phyloP scores from a whole-genome alignment of 1,284 basidiomycete genomes.

The Fomes fomentarius region DNA sequence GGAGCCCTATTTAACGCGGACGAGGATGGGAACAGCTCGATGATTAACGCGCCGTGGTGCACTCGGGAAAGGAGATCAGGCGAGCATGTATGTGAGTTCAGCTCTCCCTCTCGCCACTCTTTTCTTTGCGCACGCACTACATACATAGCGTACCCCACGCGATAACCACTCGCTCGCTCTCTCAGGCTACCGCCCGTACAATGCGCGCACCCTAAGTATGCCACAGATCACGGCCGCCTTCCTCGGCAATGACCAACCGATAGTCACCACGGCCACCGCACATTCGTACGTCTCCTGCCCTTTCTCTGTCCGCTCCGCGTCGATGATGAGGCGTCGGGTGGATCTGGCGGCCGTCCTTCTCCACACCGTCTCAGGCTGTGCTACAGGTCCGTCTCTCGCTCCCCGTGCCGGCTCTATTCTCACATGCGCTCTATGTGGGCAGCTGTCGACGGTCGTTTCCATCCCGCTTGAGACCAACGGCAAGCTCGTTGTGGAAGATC shows the following conservation, averaged over 20 bases:
- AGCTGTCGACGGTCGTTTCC: slow-evolving; percentile 44
- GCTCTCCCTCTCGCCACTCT: too few species aligned
- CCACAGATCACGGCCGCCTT: too few species aligned
- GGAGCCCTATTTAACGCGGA: too few species aligned
- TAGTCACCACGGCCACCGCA: slow-evolving; percentile 8
- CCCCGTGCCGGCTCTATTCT: not conserved
- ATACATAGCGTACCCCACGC: too few species aligned
- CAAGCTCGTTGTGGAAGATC: slow-evolving; percentile 65
- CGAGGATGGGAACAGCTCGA: too few species aligned
- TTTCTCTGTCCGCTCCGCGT: not conserved
- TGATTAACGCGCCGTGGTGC: too few species aligned
- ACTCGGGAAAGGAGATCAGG: too few species aligned
- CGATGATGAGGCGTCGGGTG: slow-evolving; percentile 29
- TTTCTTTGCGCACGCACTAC: too few species aligned
- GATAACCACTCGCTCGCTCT: too few species aligned
- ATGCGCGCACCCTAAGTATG: too few species aligned
- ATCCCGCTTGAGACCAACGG: slow-evolving; percentile 45
- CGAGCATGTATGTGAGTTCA: too few species aligned
- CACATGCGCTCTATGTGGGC: not conserved
- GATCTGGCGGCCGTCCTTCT: slow-evolving; percentile 67
- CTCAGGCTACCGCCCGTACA: too few species aligned
- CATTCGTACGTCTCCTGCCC: slow-evolving; percentile 44
- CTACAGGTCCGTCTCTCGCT: slow-evolving; percentile 42
- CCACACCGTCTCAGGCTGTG: slow-evolving; percentile 52
- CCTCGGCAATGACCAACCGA: slow-evolving; percentile 4